Conservation (phyloP, 2,329 filamentous ascomycete species). For the Cladosporium sp. region DNA sequence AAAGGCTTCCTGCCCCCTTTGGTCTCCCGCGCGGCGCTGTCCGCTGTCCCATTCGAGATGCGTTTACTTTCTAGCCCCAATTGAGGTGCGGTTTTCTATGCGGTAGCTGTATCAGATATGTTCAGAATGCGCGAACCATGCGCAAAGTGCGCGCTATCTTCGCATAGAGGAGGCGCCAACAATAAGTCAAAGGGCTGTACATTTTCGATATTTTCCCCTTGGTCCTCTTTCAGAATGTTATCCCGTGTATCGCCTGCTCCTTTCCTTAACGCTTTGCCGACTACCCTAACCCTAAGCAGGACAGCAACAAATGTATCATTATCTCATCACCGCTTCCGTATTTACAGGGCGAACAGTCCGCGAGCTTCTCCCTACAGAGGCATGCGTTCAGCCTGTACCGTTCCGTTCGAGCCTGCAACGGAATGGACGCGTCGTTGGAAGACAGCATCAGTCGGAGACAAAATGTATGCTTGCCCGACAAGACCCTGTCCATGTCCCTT, state of each 20-base stretch:
- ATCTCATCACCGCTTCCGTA: constrained; percentile 8
- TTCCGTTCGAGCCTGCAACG: neutral
- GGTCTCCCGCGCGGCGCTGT: too few relatives aligned
- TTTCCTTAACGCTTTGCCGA: neutral
- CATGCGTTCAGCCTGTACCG: neutral
- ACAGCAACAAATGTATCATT: constrained; percentile 10
- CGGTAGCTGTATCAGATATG: too few relatives aligned
- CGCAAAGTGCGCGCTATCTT: too few relatives aligned
- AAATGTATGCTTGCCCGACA: neutral
- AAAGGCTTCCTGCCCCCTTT: too few relatives aligned
- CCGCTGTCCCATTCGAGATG: too few relatives aligned
- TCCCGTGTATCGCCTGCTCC: neutral
- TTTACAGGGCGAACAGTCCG: constrained; percentile 1
- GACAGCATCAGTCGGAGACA: neutral
- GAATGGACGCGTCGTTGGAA: neutral
- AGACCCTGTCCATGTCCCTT: neutral
- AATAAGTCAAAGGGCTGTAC: too few relatives aligned
- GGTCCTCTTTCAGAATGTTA: too few relatives aligned
- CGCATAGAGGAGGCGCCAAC: too few relatives aligned
- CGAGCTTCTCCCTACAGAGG: constrained; percentile 9
- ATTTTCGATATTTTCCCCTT: too few relatives aligned
- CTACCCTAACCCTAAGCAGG: neutral
- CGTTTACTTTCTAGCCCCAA: too few relatives aligned
- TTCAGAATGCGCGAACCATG: too few relatives aligned
- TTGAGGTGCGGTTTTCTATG: too few relatives aligned